Percentiles rank a stretch among this genome's conserved stretches.
Conservation (phyloP, 2,329 filamentous ascomycete species). For the Coniochaeta prunicola region DNA sequence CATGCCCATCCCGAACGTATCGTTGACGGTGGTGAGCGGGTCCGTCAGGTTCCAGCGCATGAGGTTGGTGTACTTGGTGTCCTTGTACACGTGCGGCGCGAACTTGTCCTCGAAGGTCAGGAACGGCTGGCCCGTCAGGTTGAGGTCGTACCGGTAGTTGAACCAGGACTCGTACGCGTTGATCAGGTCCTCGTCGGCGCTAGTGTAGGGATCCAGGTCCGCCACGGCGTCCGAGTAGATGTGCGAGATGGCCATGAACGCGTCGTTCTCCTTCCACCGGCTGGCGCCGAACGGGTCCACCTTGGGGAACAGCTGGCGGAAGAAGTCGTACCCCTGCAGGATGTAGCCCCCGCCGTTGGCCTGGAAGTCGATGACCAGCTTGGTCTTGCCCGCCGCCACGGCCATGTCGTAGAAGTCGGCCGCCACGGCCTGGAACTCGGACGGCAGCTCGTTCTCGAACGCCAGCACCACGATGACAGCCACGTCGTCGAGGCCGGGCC, state of each 20-base stretch:
- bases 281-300: constrained; percentile 34
- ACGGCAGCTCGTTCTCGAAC: constrained; percentile 15
- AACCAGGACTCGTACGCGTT: constrained; percentile 41
- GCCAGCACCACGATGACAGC: constrained; percentile 22
- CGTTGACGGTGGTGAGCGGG: constrained; percentile 31
- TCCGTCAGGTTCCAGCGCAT: constrained; percentile 45
- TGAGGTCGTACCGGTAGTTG: constrained; percentile 43
- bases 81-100: constrained; percentile 28
- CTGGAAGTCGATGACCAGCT: constrained; percentile 52
- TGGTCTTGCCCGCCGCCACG: constrained; percentile 43
- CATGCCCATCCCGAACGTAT: constrained; percentile 32
- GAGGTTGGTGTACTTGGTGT: constrained; percentile 46
- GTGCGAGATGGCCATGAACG: constrained; percentile 36
- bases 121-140: constrained; percentile 40
- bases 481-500: constrained; percentile 21
- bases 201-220: constrained; percentile 37
- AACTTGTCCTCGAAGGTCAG: constrained; percentile 39
- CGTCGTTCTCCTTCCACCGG: constrained; percentile 31
- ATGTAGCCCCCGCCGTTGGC: constrained; percentile 53
- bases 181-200: constrained; percentile 22
- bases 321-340: constrained; percentile 54
- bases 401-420: constrained; percentile 27
- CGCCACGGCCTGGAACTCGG: constrained; percentile 26
- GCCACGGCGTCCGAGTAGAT: constrained; percentile 34
- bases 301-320: constrained; percentile 45